Evolutionary conservation across 2,329 filamentous ascomycete species (phyloP), one percentile per base, ranked within the genome.

Genomic region (Microcera coccophila): DNA sequence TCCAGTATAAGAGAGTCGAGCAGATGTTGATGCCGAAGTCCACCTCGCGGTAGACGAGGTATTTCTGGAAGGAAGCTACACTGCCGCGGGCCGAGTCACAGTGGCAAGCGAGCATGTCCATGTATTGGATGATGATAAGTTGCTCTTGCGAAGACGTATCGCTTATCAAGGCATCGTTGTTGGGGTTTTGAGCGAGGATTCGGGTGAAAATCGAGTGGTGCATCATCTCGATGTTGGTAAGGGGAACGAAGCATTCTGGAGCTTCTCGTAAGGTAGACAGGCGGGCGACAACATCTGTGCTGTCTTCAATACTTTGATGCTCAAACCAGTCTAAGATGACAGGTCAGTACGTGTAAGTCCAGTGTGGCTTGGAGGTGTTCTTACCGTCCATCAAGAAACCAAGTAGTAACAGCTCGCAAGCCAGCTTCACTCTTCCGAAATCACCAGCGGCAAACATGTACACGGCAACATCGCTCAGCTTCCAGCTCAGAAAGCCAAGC

Each of bases 21-120:
- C 41, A 44, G 29, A 47, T 44, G 35, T 44, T 47, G 45, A 47
- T 44, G 35, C 45, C 45, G 18, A 47, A 47, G 38, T 47, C 45
- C 9, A 41, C 41, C 11, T 44, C 45, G 12, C 41, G 33, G 21
- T 41, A 44, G 8, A 21, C 22, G 19, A 47, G 38, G 26, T 47
- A 47, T 11, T 36, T 41, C 28, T 39, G 41, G 41, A 47, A 47
- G 9, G 45, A 47, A 11, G 32, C 22, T 15, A 41, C 24, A 11
- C 28, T 39, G n/a, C 38, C 41, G 18, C 45, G 41, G 2, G 26
- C 36, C 4, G 29, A 36, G 26, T 47, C 45, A 29, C 45, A 47
- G 38, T 47, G 45, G 38, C 45, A 47, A 12, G 43, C 37, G 5
- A 47, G 38, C 45, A 47, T 47, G 10, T 44, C 41, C 12, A 47